phyloP scores from a whole-genome alignment of 768 basidiomycete genomes.

The Hysterangium stoloniferum region DNA sequence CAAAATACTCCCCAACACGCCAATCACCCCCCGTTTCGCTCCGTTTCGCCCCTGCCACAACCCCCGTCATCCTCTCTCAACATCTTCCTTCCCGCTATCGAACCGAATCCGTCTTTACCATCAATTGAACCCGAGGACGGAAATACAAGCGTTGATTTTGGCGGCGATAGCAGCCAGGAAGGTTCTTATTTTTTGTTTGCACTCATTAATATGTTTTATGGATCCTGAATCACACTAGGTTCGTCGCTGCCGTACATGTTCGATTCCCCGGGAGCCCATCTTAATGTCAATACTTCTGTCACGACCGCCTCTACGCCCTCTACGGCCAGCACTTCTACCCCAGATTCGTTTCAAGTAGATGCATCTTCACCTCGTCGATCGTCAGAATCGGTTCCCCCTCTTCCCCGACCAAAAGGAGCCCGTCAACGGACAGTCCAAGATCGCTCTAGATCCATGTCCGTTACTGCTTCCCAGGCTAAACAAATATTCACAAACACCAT shows the following conservation, averaged over 20 bases:
- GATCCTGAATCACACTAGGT: not conserved
- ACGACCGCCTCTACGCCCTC: not conserved
- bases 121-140: constrained; percentile 49
- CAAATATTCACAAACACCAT: constrained; percentile 31
- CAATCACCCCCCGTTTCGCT: constrained; percentile 23
- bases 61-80: constrained; percentile 15
- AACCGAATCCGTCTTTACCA: constrained; percentile 26
- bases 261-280: not conserved
- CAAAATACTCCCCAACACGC: constrained; percentile 34
- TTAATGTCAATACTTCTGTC: constrained; percentile 2
- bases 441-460: constrained; percentile 71
- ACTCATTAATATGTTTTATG: not conserved
- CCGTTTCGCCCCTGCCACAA: constrained; percentile 28
- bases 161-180: constrained; percentile 27
- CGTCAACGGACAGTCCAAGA: constrained; percentile 59
- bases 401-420: constrained; percentile 37
- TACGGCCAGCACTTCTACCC: constrained; percentile 16
- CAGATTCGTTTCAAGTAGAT: constrained; percentile 35
- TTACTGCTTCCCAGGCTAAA: constrained; percentile 43
- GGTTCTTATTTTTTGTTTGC: constrained; percentile 16
- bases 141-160: constrained; percentile 52
- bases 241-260: constrained; percentile 8
- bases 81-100: constrained; percentile 19
- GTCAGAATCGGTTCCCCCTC: constrained; percentile 59
- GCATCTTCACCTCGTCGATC: constrained; percentile 43